These are phyloP conservation scores for Chlorella sp. DNA, from an alignment of 139 green algal species.

Conservation along the genomic window DNA sequence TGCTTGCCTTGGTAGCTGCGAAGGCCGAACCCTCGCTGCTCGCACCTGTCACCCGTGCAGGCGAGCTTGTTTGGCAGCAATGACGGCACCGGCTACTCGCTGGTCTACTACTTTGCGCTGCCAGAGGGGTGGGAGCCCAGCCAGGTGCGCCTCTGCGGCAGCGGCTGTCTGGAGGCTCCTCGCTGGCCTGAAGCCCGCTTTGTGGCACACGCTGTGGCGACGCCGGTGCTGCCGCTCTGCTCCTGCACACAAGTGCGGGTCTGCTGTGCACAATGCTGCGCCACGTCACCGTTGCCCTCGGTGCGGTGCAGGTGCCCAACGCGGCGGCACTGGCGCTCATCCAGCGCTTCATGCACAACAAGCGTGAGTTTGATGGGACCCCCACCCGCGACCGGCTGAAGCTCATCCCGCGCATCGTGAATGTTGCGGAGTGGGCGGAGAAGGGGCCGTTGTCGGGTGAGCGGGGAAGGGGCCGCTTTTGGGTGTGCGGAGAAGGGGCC, in stretches of 20 bases:
- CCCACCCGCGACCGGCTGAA: constrained; percentile 83
- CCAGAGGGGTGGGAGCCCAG: constrained; percentile 69
- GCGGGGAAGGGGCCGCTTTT: no score
- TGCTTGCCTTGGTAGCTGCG: background rate
- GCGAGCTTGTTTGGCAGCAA: constrained; percentile 69
- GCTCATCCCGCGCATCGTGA: constrained; percentile 82
- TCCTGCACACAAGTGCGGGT: background rate
- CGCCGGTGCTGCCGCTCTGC: background rate
- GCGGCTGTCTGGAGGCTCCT: background rate
- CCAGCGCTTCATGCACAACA: constrained; percentile 74
- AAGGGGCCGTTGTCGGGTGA: constrained; percentile 65
- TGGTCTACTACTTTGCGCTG: constrained; percentile 85
- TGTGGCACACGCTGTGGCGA: background rate
- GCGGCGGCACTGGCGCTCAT: constrained; percentile 71
- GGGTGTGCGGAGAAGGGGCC: constrained; percentile 74
- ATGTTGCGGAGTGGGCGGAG: constrained; percentile 80
- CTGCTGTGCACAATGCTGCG: no score
- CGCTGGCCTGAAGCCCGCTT: background rate
- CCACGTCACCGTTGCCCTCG: no score
- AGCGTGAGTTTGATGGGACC: constrained; percentile 69
- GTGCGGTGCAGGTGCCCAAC: constrained; percentile 44
- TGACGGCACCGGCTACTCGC: constrained; percentile 68
- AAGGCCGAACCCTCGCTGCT: background rate
- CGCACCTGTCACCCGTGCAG: constrained; percentile 30
- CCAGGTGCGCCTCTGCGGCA: constrained; percentile 23